These are phyloP conservation scores for Mortierella sp. DNA, from an alignment of 371 early-diverging fungal species.

Conservation along the genomic window DNA sequence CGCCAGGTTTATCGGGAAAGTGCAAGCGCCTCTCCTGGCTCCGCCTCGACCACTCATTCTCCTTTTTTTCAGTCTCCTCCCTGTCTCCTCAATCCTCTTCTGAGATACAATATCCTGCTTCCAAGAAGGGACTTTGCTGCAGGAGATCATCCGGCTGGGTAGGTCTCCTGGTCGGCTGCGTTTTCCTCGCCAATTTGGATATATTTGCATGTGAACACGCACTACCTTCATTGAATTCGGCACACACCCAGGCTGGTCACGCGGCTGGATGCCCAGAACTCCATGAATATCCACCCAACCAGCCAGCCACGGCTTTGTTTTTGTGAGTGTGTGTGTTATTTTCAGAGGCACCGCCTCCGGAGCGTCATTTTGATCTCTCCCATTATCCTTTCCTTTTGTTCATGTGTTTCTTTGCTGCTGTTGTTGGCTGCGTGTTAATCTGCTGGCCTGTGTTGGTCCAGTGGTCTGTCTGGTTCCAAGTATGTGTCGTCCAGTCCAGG, in stretches of 20 bases:
- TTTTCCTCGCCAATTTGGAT: not conserved
- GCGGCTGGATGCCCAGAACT: not conserved
- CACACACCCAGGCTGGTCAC: not conserved
- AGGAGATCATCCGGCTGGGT: not conserved
- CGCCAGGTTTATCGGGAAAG: not conserved
- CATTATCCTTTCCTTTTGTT: not conserved
- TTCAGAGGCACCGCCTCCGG: not conserved
- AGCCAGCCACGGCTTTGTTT: not conserved
- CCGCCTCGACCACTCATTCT: not conserved
- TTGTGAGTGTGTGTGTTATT: not conserved
- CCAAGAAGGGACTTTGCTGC: not conserved
- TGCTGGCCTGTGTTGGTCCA: not conserved
- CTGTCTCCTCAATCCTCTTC: conserved; percentile 1
- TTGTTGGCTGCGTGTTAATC: not conserved
- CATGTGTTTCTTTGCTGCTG: not conserved
- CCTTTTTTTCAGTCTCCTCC: not conserved
- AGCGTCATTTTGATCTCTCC: not conserved
- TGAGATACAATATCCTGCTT: not conserved
- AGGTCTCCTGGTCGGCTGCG: not conserved
- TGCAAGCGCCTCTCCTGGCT: not conserved
- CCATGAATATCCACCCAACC: not conserved
- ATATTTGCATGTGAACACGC: not conserved
- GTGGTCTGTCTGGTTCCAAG: not conserved
- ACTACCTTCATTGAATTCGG: not conserved
- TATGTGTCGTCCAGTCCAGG: not conserved